Percentiles rank a stretch among this genome's conserved stretches.
These are phyloP conservation scores for Solanum bulbocastanum DNA, from an alignment of 257 asterid genomes.

Conservation along the genomic window DNA sequence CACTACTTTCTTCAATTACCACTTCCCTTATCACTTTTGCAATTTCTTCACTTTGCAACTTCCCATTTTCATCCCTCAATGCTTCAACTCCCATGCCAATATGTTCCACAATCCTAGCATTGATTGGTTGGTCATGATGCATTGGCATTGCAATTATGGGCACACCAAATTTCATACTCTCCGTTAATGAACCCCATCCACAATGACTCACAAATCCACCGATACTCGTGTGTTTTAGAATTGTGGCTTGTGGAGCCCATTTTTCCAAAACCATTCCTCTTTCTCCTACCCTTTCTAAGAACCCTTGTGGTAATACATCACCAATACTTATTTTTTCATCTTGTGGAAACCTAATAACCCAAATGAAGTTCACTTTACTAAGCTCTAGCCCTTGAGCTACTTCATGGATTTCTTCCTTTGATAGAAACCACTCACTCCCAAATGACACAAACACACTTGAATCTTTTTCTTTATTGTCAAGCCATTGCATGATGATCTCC, in stretches of 20 bases:
- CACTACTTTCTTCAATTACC: slow-evolving; percentile 15
- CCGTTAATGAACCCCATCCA: background rate
- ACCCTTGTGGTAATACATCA: slow-evolving; percentile 9
- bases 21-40: slow-evolving; percentile 3
- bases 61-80: slow-evolving; percentile 14
- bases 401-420: slow-evolving; percentile 23
- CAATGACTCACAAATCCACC: background rate
- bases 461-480: slow-evolving; percentile 13
- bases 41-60: slow-evolving; percentile 9
- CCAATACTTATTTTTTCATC: slow-evolving; percentile 1
- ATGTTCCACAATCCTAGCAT: slow-evolving; percentile 1
- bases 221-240: background rate
- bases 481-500: slow-evolving; percentile 12
- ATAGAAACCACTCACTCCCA: slow-evolving; percentile 40
- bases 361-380: slow-evolving; percentile 26
- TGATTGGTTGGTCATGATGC: slow-evolving; percentile 1
- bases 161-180: background rate
- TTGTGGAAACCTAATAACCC: slow-evolving; percentile 42
- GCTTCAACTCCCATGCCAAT: slow-evolving; percentile 11
- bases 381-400: slow-evolving; percentile 32
- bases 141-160: background rate
- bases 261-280: background rate
- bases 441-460: slow-evolving; percentile 34
- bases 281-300: background rate
- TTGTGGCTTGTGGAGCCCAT: background rate